Percentiles rank a stretch among this genome's conserved stretches.
These are phyloP conservation scores for Colletotrichum shisoi DNA, from an alignment of 2,329 filamentous ascomycete species.

Conservation along the genomic window DNA sequence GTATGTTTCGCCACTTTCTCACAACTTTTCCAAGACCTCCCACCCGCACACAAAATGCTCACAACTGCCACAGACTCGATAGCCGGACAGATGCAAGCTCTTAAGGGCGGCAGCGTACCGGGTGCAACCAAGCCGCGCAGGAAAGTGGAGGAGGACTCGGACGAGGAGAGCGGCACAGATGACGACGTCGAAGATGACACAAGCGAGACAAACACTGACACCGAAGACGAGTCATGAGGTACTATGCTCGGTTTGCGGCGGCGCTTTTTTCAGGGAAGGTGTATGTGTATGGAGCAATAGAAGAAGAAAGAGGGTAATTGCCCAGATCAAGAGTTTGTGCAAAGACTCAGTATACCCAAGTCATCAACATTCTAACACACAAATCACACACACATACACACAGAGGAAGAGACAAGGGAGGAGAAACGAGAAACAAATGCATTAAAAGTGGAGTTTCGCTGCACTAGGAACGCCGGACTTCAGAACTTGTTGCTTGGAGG, in stretches of 20 bases:
- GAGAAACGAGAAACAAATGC: not conserved
- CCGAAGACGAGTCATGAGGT: constrained; percentile 65
- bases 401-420: not conserved
- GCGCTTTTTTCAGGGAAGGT: not conserved
- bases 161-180: constrained; percentile 81
- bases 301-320: constrained; percentile 17
- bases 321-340: constrained; percentile 14
- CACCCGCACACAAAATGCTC: constrained; percentile 36
- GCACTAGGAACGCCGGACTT: not conserved
- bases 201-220: constrained; percentile 73
- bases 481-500: not conserved
- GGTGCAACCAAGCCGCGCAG: constrained; percentile 64
- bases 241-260: not conserved
- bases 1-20: constrained; percentile 57
- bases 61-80: constrained; percentile 72
- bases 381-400: not conserved
- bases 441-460: not conserved
- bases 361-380: constrained; percentile 18
- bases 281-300: constrained; percentile 10
- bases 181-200: constrained; percentile 78
- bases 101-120: constrained; percentile 73
- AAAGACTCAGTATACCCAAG: constrained; percentile 36
- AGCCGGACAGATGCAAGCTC: constrained; percentile 86
- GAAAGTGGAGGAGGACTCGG: constrained; percentile 65
- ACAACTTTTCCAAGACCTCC: not conserved